Evolutionary conservation across 371 early-diverging fungal species (phyloP), one percentile per base, ranked within the genome.

Genomic region (Choanephora cucurbitarum): DNA sequence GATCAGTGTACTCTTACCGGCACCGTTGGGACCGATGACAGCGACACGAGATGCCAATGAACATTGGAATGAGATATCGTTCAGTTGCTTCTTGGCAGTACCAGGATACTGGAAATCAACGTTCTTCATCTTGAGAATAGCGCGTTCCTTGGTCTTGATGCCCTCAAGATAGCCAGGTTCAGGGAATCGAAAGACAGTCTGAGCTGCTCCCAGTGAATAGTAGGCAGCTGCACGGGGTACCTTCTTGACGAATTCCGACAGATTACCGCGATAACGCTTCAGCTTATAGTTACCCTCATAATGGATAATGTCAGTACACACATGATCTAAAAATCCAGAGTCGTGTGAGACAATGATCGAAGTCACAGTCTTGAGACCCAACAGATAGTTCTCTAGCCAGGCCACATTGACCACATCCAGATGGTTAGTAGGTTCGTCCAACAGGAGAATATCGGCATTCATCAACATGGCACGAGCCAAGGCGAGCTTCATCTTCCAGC

Each of bases 391-490:
- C 67, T 91, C 90, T 37, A 94, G 73, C 91, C 91, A 94, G 44
- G 82, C 82, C 52, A 91, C 86, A 72, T 91, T 91, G 40, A 67
- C 80, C 31, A 83, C 87, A 69, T 94, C 95, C 83, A 94, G 77
- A 69, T 94, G 94, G 76, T 94, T 94, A 40, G 94, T 94, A 47
- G 95, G 95, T 73, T 94, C 95, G 73, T 94, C 95, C 58, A 94
- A 73, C 48, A 94, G 68, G 55, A 94, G 70, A 48, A 94, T 87
- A 69, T 93, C 91, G 31, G 93, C 92, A 44, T 90, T 85, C 70
- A 83, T 72, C 62, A 91, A 70, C 88, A 90, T 92, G 23, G 92
- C 89, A 60, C 88, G 79, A 31, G 91, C 91, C 60, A 94, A 78
- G 60, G 86, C 91, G 51, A 94, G 75, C 82, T 91, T 89, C 87